phyloP scores from a whole-genome alignment of 495 filamentous ascomycete genomes.

The Penicillium dipodomyicola region DNA sequence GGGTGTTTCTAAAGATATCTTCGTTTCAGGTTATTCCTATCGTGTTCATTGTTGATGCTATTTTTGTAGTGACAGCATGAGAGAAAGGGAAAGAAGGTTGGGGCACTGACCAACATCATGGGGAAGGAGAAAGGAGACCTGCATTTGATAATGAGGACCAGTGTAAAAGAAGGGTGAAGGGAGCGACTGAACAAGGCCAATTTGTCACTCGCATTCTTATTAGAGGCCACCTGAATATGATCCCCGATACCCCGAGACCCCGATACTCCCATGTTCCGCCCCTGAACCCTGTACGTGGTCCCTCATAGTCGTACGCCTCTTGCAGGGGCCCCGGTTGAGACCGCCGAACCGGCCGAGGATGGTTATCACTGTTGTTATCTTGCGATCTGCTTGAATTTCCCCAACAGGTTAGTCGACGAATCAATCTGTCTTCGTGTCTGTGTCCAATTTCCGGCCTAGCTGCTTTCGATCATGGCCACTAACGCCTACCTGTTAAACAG shows the following conservation, averaged over 20 bases:
- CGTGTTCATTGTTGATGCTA: constrained; percentile 5
- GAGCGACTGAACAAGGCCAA: background rate
- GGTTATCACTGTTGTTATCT: background rate
- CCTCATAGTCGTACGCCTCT: background rate
- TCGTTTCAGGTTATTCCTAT: constrained; percentile 6
- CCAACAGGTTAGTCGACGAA: background rate
- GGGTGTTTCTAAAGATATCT: constrained; percentile 17
- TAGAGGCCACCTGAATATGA: background rate
- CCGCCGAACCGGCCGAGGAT: background rate
- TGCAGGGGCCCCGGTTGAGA: background rate
- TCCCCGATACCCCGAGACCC: background rate
- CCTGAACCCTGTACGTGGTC: background rate
- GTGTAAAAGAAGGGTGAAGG: background rate
- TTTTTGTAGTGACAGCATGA: constrained; percentile 1
- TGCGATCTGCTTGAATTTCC: background rate
- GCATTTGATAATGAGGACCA: background rate
- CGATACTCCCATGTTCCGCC: background rate
- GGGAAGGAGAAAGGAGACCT: background rate
- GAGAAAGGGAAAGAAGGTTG: background rate
- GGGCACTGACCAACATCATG: background rate
- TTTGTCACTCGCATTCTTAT: background rate
- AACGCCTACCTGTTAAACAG: background rate
- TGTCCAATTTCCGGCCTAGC: background rate
- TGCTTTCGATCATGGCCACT: background rate
- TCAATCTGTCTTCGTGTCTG: background rate